Base-by-base conservation (phyloP, 345 rosid species). In the Populus alba region DNA sequence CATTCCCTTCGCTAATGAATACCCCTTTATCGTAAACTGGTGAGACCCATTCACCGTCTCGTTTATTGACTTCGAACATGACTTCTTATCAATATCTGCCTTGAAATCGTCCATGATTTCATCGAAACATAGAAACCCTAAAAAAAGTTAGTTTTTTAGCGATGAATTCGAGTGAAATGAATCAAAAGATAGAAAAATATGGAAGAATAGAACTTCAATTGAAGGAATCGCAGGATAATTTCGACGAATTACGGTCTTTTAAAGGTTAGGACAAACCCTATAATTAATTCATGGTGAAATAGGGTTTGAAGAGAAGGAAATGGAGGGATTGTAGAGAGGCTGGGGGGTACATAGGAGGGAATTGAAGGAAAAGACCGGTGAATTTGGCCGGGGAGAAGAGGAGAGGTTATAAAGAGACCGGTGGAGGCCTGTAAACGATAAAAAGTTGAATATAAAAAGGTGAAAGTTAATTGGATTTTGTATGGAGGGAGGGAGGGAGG, bases 1-100 rank as follows among this genome's bases (percentile, higher is more conserved):
- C 94, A 88, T 87, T 29, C 97, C 98, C 80, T 91, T 91, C 18
- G 97, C 93, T 68, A 94, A 81, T 7, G 95, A 97, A 79, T 88
- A 97, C 13, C 97, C 95, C 75, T 87, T 91, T 68, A 97, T 92
- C 68, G 87, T 86, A 68, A 97, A 94, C 72, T 81, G 82, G 80
- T 92, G 97, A 10, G 98, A 94, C 39, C 97, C 99, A 29, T 94
- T 91, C 74, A 90, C 92, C 63, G 97, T 90, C 82, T 97, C 97
- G 83, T 87, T 86, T 51, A 94, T 77, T 39, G 91, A 83, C 73
- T 62, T 94, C 9, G 98, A 94, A 7, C 63, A 62, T 33, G 97
- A 87, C 74, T 87, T 90, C 20, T 80, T 57, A 18, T 79, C 84
- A 45, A 75, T 69, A 22, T 83, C 90, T 2, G 51, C 72, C 72